Percentiles rank a stretch among this genome's conserved stretches.
These are phyloP conservation scores for Solanum chaucha DNA, from an alignment of 257 asterid genomes.

Conservation along the genomic window DNA sequence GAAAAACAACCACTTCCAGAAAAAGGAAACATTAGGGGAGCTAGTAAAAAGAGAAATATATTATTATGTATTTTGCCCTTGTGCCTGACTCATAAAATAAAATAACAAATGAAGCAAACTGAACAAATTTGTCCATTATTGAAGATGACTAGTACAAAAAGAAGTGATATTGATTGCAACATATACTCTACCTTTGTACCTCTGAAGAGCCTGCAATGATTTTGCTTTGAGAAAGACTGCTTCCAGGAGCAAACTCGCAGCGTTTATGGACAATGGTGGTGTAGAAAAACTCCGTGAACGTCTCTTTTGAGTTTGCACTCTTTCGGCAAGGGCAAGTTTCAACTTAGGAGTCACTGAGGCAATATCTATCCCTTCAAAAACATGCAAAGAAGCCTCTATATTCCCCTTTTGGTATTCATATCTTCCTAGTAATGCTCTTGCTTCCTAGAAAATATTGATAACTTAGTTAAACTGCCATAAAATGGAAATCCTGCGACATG, in stretches of 20 bases:
- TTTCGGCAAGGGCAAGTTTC: slow-evolving; percentile 49
- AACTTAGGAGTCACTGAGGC: slow-evolving; percentile 62
- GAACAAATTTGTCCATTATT: not conserved
- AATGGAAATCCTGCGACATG: not conserved
- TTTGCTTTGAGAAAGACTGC: slow-evolving; percentile 80
- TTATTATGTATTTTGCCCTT: not conserved
- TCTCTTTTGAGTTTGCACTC: slow-evolving; percentile 44
- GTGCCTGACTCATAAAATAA: not conserved
- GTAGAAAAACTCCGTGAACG: slow-evolving; percentile 36
- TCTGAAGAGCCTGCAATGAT: slow-evolving; percentile 72
- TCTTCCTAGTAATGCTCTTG: slow-evolving; percentile 89
- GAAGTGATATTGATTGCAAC: not conserved
- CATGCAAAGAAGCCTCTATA: slow-evolving; percentile 80
- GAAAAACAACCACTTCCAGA: not conserved
- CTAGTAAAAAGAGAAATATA: not conserved
- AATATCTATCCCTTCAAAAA: slow-evolving; percentile 87
- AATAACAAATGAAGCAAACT: not conserved
- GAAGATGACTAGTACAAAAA: not conserved
- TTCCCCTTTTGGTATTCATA: slow-evolving; percentile 88
- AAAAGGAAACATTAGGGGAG: not conserved
- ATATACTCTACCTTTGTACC: slow-evolving; percentile 53
- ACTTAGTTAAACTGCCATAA: not conserved
- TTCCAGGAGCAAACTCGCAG: slow-evolving; percentile 78
- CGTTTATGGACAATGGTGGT: slow-evolving; percentile 68
- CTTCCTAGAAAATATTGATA: slow-evolving; percentile 51